Conservation (phyloP, 805 yeast genomes). For the Deakozyma indianensis region DNA sequence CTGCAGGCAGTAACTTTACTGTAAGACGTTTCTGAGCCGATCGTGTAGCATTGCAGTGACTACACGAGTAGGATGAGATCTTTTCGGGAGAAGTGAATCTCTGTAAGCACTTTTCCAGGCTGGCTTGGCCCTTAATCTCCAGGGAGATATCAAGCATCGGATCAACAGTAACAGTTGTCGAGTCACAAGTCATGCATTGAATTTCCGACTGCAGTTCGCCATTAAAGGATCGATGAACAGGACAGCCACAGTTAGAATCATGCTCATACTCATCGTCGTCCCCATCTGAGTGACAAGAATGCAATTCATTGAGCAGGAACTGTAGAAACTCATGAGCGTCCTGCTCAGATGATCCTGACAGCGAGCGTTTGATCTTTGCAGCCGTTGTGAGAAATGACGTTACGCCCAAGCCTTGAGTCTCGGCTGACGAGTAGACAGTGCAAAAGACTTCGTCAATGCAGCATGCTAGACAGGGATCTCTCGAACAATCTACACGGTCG, state of each 20-base stretch:
- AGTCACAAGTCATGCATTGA: conserved; percentile 53
- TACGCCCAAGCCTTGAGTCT: conserved; percentile 63
- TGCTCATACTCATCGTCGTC: conserved; percentile 1
- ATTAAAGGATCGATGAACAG: conserved; percentile 68
- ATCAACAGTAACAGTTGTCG: conserved; percentile 58
- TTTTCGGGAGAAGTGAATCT: conserved; percentile 68
- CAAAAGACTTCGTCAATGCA: conserved; percentile 66
- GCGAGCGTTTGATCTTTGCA: conserved; percentile 37
- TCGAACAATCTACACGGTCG: conserved; percentile 32
- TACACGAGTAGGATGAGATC: conserved; percentile 65
- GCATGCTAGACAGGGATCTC: conserved; percentile 57
- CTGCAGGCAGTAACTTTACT: conserved; percentile 57
- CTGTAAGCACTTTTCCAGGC: conserved; percentile 51
- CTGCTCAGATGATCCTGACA: conserved; percentile 94
- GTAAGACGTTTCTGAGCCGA: conserved; percentile 60
- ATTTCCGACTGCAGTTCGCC: conserved; percentile 76
- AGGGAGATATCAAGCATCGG: conserved; percentile 84
- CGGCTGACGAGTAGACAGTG: conserved; percentile 52
- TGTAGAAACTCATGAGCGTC: conserved; percentile 99
- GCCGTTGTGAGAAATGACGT: conserved; percentile 47
- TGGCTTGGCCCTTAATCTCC: conserved; percentile 35
- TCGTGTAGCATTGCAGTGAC: conserved; percentile 44
- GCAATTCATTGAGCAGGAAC: conserved; percentile 74
- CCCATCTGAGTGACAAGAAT: conserved; percentile 20
- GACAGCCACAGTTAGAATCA: conserved; percentile 45